Percentiles rank a stretch among this genome's conserved stretches.
Conservation (phyloP, 441 rosid species). For the Jatropha multifida region DNA sequence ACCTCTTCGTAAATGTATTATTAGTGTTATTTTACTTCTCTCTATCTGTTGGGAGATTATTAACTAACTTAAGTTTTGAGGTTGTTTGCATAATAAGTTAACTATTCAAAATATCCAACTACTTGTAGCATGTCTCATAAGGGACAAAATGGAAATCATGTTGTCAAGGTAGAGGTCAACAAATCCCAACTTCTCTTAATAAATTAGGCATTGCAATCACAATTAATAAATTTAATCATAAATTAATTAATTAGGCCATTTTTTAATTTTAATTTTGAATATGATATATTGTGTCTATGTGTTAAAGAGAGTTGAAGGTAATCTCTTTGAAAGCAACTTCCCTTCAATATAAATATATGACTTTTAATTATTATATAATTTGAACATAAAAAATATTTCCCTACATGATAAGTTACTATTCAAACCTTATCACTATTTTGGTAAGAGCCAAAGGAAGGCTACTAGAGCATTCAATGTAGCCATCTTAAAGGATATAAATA, state of each 20-base stretch:
- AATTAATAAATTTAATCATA: too few relatives aligned
- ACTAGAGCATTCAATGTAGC: slow-evolving; percentile 8
- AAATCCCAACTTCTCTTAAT: slow-evolving; percentile 9
- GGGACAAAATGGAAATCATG: neutral
- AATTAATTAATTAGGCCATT: neutral
- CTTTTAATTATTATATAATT: neutral
- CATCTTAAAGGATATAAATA: slow-evolving; percentile 12
- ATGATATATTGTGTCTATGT: neutral
- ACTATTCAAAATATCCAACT: neutral
- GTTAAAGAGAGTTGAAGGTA: slow-evolving; percentile 1
- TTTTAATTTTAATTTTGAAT: neutral
- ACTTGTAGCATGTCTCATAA: neutral
- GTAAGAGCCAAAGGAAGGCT: slow-evolving; percentile 12
- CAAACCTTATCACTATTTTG: slow-evolving; percentile 21
- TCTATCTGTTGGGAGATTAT: too few relatives aligned
- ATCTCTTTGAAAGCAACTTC: slow-evolving; percentile 30
- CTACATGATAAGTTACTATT: slow-evolving; percentile 27
- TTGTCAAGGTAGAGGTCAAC: slow-evolving; percentile 23
- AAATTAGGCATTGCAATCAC: neutral
- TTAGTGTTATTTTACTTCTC: too few relatives aligned
- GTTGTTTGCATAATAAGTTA: neutral
- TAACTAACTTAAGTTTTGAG: neutral
- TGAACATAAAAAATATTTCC: neutral
- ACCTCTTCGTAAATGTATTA: too few relatives aligned
- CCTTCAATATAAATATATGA: neutral